Conservation (phyloP, 257 asterid genomes). For the Solanum raphanifolium region DNA sequence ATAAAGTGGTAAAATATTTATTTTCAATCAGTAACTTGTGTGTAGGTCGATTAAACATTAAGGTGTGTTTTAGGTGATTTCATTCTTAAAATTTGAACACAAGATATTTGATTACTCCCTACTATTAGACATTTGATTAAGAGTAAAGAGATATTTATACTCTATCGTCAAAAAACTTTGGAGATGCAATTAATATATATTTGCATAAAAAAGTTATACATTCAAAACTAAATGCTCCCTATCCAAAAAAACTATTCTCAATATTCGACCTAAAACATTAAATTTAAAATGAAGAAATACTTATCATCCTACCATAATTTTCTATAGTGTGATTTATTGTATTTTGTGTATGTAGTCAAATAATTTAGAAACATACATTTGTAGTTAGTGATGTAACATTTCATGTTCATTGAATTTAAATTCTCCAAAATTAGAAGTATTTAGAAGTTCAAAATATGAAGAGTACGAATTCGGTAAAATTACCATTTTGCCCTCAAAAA, state of each 20-base stretch:
- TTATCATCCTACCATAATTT: rapidly evolving
- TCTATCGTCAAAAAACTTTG: background rate
- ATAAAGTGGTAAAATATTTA: too few relatives aligned
- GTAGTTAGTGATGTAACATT: background rate
- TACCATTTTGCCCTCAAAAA: background rate
- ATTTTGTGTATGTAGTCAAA: background rate
- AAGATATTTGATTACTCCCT: too few relatives aligned
- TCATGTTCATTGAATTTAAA: background rate
- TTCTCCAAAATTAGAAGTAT: background rate
- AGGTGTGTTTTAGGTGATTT: background rate
- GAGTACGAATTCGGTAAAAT: rapidly evolving
- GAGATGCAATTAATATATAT: background rate
- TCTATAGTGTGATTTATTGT: too few relatives aligned
- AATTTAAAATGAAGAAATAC: too few relatives aligned
- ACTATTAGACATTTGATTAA: too few relatives aligned
- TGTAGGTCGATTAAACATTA: too few relatives aligned
- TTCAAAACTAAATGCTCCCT: background rate
- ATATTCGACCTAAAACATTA: too few relatives aligned
- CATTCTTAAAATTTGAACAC: background rate
- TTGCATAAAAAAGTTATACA: too few relatives aligned
- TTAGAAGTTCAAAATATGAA: background rate
- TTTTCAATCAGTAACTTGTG: too few relatives aligned
- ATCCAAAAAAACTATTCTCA: too few relatives aligned
- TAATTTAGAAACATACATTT: background rate
- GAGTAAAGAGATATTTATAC: background rate